Base-by-base conservation (phyloP, 495 filamentous ascomycete genomes). In the Xylona heveae region DNA sequence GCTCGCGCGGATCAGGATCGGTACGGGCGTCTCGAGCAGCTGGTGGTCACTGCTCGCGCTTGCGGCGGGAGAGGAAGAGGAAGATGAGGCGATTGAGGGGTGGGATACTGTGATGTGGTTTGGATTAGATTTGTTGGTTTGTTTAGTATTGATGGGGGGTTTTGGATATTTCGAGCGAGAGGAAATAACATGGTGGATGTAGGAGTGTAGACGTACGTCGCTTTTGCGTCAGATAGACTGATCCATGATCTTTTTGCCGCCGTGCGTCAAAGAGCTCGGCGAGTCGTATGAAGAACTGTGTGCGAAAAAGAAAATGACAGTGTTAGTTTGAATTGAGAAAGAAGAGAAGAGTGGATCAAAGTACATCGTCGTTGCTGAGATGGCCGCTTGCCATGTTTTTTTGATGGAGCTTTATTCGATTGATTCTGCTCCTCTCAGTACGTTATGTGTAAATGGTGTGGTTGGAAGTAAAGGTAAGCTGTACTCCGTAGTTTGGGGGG, bases 191-290 rank as follows among this genome's bases (percentile, higher is more conserved):
- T n/a, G n/a, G n/a, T n/a, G 24, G 5, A 34, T 7, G 31, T 18
- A 37, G 40, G n/a, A n/a, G n/a, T 30, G 2, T 5, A 19, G 12
- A 34, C 58, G 23, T 61, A 75, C 72, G 42, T 45, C 76, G 68
- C 48, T 94, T 95, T 48, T 97, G 88, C 5, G 75, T 78, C 36
- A 97, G 64, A 55, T 61, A 74, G 42, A 97, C 59, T 18, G 77
- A 74, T 45, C 80, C 80, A 42, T 78, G 72, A 41, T 70, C 55
- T 42, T 74, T 69, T 39, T 66, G 52, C 31, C 74, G 76, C 29
- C 66, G 65, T 25, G 58, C 52, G 34, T 68, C 61, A 50, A 95
- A 77, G 40, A 97, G 74, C 39, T 60, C 50, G 29, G 69, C 52
- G 34, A 97, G 76, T 38, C 68, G 64, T 35, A 62, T 47, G 63